Percentiles rank a stretch among this genome's conserved stretches.
These are phyloP conservation scores for Cicer pinnatifidum DNA, from an alignment of 306 rosid species.

Conservation along the genomic window DNA sequence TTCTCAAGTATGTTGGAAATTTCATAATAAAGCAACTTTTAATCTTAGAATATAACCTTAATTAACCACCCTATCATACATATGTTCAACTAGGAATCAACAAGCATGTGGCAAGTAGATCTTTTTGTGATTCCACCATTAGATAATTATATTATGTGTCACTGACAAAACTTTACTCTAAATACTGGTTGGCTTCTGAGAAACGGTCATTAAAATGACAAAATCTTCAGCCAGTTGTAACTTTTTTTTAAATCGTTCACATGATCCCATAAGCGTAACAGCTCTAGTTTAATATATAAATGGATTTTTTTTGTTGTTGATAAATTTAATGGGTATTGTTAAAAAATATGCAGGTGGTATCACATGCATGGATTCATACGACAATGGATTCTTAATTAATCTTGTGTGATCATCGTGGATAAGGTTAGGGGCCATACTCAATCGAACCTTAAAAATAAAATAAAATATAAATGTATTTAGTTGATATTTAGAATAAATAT, in stretches of 20 bases:
- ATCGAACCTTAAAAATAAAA: no score
- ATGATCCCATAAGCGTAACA: constrained; percentile 61
- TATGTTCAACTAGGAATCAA: constrained; percentile 44
- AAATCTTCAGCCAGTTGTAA: constrained; percentile 46
- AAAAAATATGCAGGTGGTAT: constrained; percentile 48
- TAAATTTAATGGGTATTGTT: constrained; percentile 20
- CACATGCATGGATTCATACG: constrained; percentile 50
- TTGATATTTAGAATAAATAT: no score
- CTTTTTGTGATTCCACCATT: constrained; percentile 36
- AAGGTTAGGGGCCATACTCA: not conserved
- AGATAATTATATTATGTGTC: constrained; percentile 33
- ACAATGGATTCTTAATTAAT: constrained; percentile 40
- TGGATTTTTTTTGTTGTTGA: constrained; percentile 9
- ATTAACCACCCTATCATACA: constrained; percentile 43
- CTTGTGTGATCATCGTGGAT: not conserved
- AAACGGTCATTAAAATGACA: constrained; percentile 60
- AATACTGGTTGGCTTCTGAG: constrained; percentile 54
- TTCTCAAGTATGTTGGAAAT: constrained; percentile 50
- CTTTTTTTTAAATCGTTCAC: constrained; percentile 43
- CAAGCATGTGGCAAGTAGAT: constrained; percentile 63
- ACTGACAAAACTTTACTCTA: constrained; percentile 39
- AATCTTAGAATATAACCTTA: constrained; percentile 23
- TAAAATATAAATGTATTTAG: no score
- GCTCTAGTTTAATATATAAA: constrained; percentile 40
- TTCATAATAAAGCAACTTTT: constrained; percentile 32